Percentiles rank a stretch among this genome's conserved stretches.
Conservation (phyloP, 2,329 filamentous ascomycete genomes). For the Paracamarosporium sp. region DNA sequence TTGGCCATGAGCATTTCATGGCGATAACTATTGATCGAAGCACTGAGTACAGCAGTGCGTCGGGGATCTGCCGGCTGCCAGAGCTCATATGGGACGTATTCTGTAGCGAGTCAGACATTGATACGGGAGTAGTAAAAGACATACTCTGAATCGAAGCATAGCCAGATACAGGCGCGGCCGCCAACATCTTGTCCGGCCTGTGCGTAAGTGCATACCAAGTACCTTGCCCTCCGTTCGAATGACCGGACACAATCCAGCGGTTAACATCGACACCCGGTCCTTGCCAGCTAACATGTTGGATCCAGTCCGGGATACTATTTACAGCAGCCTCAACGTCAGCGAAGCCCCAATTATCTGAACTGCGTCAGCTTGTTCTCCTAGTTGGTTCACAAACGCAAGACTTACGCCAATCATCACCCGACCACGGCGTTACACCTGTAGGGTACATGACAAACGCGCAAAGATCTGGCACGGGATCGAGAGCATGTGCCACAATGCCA, state of each 20-base stretch:
- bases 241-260: slow-evolving; percentile 62
- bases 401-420: slow-evolving; percentile 66
- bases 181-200: slow-evolving; percentile 62
- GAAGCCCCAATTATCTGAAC: slow-evolving; percentile 60
- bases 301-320: slow-evolving; percentile 58
- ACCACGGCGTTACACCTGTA: slow-evolving; percentile 65
- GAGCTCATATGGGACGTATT: slow-evolving; percentile 64
- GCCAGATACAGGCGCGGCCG: slow-evolving; percentile 63
- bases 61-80: slow-evolving; percentile 63
- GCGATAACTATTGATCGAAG: slow-evolving; percentile 59
- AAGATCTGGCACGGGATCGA: slow-evolving; percentile 59
- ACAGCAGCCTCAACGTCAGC: slow-evolving; percentile 63
- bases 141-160: slow-evolving; percentile 63
- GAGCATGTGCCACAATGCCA: slow-evolving; percentile 52
- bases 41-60: slow-evolving; percentile 55
- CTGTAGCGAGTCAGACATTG: slow-evolving; percentile 28
- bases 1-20: slow-evolving; percentile 64
- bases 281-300: slow-evolving; percentile 55
- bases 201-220: slow-evolving; percentile 64
- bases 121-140: background rate
- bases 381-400: background rate
- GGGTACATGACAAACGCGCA: slow-evolving; percentile 64
- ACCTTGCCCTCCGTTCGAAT: slow-evolving; percentile 68
- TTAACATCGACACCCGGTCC: slow-evolving; percentile 54
- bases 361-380: slow-evolving; percentile 7